A percentile compares a stretch with the other conserved stretches of the same genome.
Evolutionary conservation across 768 basidiomycete species (phyloP).

Genomic region (Mycena olivaceomarginata): DNA sequence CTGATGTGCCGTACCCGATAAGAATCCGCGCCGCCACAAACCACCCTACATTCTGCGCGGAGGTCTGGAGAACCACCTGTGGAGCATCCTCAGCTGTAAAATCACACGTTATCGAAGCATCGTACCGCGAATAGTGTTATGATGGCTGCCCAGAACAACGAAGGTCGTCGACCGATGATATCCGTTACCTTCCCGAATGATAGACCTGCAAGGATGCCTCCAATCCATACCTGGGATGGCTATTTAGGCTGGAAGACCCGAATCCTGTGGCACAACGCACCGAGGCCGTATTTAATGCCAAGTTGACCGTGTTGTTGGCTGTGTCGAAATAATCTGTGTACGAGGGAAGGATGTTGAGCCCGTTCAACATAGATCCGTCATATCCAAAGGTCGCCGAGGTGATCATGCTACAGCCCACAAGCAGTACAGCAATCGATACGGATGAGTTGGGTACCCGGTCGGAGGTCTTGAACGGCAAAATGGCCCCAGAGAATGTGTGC

Average conservation of each 20-base stretch:
- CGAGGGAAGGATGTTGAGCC: constrained; percentile 46
- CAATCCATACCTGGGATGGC: constrained; percentile 45
- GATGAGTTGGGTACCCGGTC: constrained; percentile 39
- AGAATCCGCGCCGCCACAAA: constrained; percentile 49
- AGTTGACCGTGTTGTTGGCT: constrained; percentile 31
- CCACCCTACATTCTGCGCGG: constrained; percentile 48
- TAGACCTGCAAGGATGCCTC: constrained; percentile 48
- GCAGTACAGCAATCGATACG: constrained; percentile 32
- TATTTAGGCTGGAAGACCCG: not conserved
- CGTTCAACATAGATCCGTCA: constrained; percentile 42
- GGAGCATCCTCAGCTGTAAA: not conserved
- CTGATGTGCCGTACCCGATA: constrained; percentile 48
- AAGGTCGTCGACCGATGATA: constrained; percentile 45
- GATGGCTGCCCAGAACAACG: constrained; percentile 47
- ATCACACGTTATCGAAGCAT: not conserved
- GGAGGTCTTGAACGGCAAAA: constrained; percentile 39
- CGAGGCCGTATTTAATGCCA: constrained; percentile 45
- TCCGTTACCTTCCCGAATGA: constrained; percentile 49
- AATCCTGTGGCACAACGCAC: not conserved
- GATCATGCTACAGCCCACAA: constrained; percentile 36
- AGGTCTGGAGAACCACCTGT: constrained; percentile 46
- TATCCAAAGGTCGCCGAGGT: constrained; percentile 45
- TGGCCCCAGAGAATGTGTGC: constrained; percentile 34
- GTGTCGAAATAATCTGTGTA: constrained; percentile 34
- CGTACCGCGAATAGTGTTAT: constrained; percentile 43